Conservation (phyloP, 2,329 filamentous ascomycete species). For the Aspergillus intermedius region DNA sequence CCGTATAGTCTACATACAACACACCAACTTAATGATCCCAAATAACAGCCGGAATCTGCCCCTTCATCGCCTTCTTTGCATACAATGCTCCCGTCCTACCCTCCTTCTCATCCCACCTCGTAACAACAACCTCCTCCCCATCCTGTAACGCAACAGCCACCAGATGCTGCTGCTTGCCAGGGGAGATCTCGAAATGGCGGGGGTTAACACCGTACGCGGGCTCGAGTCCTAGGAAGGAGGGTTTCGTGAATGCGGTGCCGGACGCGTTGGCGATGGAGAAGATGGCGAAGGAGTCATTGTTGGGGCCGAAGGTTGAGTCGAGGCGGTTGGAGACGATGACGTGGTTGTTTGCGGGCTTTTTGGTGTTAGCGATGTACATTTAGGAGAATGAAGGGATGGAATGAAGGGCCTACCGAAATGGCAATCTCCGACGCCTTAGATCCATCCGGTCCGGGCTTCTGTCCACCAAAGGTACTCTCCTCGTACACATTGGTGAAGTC, state of each 20-base stretch:
- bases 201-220: constrained; percentile 58
- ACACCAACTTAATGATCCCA: constrained; percentile 4
- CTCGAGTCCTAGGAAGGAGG: constrained; percentile 47
- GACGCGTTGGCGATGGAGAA: constrained; percentile 6
- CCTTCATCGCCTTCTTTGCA: constrained; percentile 4
- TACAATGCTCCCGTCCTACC: constrained; percentile 47
- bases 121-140: constrained; percentile 52
- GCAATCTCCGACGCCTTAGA: constrained; percentile 11
- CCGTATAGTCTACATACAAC: no score
- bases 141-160: constrained; percentile 58
- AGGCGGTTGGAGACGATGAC: constrained; percentile 11
- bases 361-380: background rate
- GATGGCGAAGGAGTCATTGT: constrained; percentile 11
- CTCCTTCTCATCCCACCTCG: constrained; percentile 50
- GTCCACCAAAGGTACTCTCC: constrained; percentile 7
- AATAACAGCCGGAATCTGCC: constrained; percentile 7
- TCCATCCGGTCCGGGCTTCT: constrained; percentile 2
- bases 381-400: background rate
- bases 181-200: constrained; percentile 54
- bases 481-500: constrained; percentile 9
- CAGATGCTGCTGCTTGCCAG: constrained; percentile 52
- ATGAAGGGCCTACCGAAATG: constrained; percentile 9
- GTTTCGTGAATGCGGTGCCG: background rate
- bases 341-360: constrained; percentile 10
- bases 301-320: constrained; percentile 9